These are phyloP conservation scores for Penicillium sp. DNA, from an alignment of 2,329 filamentous ascomycete genomes.

Conservation along the genomic window DNA sequence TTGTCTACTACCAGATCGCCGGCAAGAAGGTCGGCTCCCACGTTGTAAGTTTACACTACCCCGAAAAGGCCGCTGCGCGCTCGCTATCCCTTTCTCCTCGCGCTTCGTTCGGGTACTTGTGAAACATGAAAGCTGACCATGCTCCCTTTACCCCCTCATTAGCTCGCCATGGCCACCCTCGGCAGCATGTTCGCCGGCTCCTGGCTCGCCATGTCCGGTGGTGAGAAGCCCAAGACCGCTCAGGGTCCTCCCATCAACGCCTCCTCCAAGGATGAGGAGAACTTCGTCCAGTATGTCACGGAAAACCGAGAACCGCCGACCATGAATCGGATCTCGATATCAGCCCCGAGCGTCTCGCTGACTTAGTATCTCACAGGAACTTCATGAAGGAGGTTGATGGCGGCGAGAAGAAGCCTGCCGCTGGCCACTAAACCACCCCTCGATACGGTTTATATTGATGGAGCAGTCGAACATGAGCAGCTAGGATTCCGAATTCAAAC, in stretches of 20 bases:
- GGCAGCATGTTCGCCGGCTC: conserved; percentile 42
- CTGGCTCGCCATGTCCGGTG: conserved; percentile 39
- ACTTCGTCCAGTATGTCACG: conserved; percentile 55
- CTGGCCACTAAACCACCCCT: conserved; percentile 23
- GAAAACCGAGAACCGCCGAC: background rate
- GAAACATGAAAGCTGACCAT: conserved; percentile 15
- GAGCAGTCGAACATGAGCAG: conserved; percentile 10
- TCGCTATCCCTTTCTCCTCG: conserved; percentile 19
- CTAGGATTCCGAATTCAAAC: conserved; percentile 13
- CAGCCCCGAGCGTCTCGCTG: background rate
- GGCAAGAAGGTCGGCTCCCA: conserved; percentile 48
- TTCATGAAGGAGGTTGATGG: conserved; percentile 45
- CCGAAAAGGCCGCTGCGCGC: conserved; percentile 1
- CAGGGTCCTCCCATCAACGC: conserved; percentile 54
- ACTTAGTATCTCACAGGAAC: conserved; percentile 32
- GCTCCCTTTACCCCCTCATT: conserved; percentile 6
- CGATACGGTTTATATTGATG: conserved; percentile 14
- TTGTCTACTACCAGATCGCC: conserved; percentile 45
- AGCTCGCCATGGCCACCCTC: conserved; percentile 56
- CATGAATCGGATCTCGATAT: background rate
- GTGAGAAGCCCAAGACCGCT: conserved; percentile 27
- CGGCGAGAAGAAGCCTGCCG: conserved; percentile 38
- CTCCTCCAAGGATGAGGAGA: conserved; percentile 58
- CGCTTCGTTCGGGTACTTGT: conserved; percentile 9
- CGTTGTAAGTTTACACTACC: conserved; percentile 35